Base-by-base conservation (phyloP, 1,139 yeast species). In the Oligophagozyma castellii region DNA sequence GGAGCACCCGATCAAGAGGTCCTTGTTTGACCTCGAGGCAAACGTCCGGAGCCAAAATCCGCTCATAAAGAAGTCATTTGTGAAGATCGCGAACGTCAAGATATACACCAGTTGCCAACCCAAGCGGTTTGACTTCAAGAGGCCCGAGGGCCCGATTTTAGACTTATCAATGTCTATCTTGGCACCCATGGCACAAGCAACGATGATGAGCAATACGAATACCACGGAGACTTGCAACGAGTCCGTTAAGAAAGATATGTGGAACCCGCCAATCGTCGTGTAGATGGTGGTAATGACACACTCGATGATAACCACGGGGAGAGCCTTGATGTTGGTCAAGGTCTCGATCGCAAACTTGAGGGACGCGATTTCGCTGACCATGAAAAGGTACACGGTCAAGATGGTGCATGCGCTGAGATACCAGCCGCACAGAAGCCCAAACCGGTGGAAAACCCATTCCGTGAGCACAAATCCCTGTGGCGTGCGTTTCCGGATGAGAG, bases 21-120 rank as follows among this genome's bases (percentile, higher is more conserved):
- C 95, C 43, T 63, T 71, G 53, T 83, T 71, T 7, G 84, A 60
- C 38, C 71, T 70, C 11, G 94, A 76, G 3, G 96, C 94, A 61
- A 86, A 86, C 0, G 96, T 79, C 48, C 96, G 66, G 40, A 86
- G 60, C 96, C 96, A 86, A 52, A 84, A 84, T 0, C 94, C 94
- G 20, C 93, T 71, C 67, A 86, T 61, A 53, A 86, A 84, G 47
- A 86, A 73, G 49, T 83, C 95, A 46, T 86, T 86, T 23, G 95
- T 80, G 29, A 83, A 67, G 48, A 86, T 77, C 16, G 95, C 95
- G 25, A 86, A 76, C 7, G 78, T 69, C 36, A 86, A 61, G 39
- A 86, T 84, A 53, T 83, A 86, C 24, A 84, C 56, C 40, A 86
- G 65, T 61, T 84, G 92, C 93, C 94, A 84, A 11, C 95, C 94